Conservation (phyloP, 78 protist species). For the Dictyostelium capitatum region DNA sequence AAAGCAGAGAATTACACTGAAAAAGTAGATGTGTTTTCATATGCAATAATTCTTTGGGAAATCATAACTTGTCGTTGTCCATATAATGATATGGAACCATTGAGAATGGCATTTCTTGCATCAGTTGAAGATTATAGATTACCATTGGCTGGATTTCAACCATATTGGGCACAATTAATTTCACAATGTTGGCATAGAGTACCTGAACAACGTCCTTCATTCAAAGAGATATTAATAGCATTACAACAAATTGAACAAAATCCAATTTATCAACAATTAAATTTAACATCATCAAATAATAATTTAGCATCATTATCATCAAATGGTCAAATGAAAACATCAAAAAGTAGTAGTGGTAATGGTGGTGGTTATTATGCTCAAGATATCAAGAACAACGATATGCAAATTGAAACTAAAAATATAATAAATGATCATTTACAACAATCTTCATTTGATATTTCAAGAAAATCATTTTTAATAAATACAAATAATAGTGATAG, state of each 20-base stretch:
- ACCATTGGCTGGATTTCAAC: slow-evolving; percentile 23
- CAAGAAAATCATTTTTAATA: slow-evolving; percentile 9
- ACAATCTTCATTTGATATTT: not conserved
- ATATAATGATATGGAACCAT: slow-evolving; percentile 74
- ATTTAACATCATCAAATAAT: not conserved
- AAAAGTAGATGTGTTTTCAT: slow-evolving; percentile 78
- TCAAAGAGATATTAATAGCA: slow-evolving; percentile 36
- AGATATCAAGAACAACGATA: not conserved
- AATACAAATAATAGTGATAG: not conserved
- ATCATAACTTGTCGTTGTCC: slow-evolving; percentile 45
- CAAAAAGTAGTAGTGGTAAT: not conserved
- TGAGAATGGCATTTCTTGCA: slow-evolving; percentile 64
- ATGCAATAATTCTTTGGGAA: slow-evolving; percentile 73
- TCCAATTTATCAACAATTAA: not conserved
- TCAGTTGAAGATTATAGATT: slow-evolving; percentile 69
- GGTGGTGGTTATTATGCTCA: slow-evolving; percentile 1
- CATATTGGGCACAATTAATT: slow-evolving; percentile 12
- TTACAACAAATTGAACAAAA: slow-evolving; percentile 40
- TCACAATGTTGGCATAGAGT: slow-evolving; percentile 39
- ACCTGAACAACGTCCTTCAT: slow-evolving; percentile 56
- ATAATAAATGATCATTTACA: not conserved
- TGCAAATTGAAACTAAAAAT: slow-evolving; percentile 8
- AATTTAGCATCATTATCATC: not conserved
- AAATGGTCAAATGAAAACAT: not conserved
- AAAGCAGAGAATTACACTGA: slow-evolving; percentile 74